Evolutionary conservation across 2,329 filamentous ascomycete species (phyloP).

Genomic region (Simplicillium aogashimaense): DNA sequence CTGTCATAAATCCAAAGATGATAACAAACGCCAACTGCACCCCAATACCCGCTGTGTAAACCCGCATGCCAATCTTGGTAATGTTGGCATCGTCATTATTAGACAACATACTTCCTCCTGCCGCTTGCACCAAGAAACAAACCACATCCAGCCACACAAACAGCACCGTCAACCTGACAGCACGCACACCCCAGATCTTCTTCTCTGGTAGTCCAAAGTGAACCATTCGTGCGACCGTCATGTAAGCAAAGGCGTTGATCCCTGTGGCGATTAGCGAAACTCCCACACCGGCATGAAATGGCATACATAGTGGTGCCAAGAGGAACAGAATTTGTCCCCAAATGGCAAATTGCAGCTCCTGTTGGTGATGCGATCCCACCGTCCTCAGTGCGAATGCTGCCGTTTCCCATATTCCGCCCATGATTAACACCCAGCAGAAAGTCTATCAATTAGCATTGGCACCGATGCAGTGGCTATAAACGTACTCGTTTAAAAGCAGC

Average conservation of each 20-base stretch:
- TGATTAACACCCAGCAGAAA: constrained; percentile 28
- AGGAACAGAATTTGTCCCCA: constrained; percentile 26
- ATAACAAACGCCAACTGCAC: constrained; percentile 26
- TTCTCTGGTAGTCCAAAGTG: constrained; percentile 26
- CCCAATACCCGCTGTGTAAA: constrained; percentile 28
- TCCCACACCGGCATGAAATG: background rate
- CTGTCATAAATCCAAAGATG: constrained; percentile 24
- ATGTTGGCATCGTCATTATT: constrained; percentile 14
- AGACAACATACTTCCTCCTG: constrained; percentile 26
- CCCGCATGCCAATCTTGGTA: constrained; percentile 22
- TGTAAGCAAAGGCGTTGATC: constrained; percentile 35
- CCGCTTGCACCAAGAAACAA: constrained; percentile 34
- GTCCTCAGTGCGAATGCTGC: constrained; percentile 25
- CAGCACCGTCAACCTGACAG: constrained; percentile 27
- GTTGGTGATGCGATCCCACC: constrained; percentile 25
- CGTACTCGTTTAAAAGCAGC: constrained; percentile 19
- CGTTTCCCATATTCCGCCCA: constrained; percentile 28
- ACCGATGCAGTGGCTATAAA: background rate
- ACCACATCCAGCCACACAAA: constrained; percentile 39
- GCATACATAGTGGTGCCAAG: constrained; percentile 28
- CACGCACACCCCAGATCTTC: constrained; percentile 22
- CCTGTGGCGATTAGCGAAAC: constrained; percentile 11
- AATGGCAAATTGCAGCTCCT: constrained; percentile 19
- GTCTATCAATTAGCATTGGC: constrained; percentile 10
- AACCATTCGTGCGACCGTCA: constrained; percentile 29